Base-by-base conservation (phyloP, 768 basidiomycete species). In the Harrya chromipes region DNA sequence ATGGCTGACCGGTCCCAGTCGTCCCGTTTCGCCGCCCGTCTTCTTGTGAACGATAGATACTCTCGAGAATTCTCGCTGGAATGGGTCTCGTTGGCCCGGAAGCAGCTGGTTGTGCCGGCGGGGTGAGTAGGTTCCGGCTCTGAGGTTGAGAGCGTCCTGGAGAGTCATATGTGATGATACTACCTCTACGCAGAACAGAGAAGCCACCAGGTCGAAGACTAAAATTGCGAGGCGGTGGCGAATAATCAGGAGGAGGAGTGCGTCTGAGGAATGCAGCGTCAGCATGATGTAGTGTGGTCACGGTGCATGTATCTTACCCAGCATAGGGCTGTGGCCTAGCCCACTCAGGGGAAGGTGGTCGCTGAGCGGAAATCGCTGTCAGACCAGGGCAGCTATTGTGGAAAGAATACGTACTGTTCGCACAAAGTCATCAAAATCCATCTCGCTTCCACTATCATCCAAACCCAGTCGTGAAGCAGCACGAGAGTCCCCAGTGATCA, bases 371-470 rank as follows among this genome's bases (percentile, higher is more conserved):
- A 34, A 13, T 21, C 10, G 4, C 6, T 9, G 40, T 63, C 43
- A 62, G 55, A 20, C 20, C 9, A 24, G 6, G 9, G 9, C 42
- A 13, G 46, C 13, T 27, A 38, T 13, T 10, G 9, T 21, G 8
- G 11, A 46, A 41, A 29, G 10, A 33, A 1, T 10, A 56, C 58
- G 3, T 26, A 63, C 61, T 2, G 50, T 49, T 46, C 39, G 47
- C 39, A 55, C 24, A 7, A 53, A 44, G 20, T 58, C 58, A 24
- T 64, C 63, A 34, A 60, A 35, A 46, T 66, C 64, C 58, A 66
- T 60, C 4, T 66, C 58, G 11, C 64, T 64, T 40, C 46, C 64
- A 36, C 61, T 65, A 43, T 64, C 63, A 4, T 66, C 63, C 11
- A 58, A 45, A 20, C 42, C 50, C 1, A 58, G 31, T 45, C 45